Percentiles rank a stretch among this genome's conserved stretches.
Evolutionary conservation across 1,139 yeast species (phyloP).

Genomic region (Scheffersomyces titani): DNA sequence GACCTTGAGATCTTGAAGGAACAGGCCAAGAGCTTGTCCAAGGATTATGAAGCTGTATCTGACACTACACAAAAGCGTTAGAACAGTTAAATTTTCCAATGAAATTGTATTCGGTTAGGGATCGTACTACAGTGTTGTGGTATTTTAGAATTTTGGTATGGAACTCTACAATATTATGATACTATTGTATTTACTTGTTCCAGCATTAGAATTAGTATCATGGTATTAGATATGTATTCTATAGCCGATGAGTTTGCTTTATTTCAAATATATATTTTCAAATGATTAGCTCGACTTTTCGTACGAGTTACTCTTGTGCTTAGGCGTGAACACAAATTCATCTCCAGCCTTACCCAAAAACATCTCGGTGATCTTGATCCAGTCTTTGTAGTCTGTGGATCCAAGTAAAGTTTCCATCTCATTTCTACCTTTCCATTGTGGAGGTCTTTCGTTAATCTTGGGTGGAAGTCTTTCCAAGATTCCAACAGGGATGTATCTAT

Average conservation of each 20-base stretch:
- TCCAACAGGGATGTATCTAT: constrained; percentile 92
- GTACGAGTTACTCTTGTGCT: constrained; percentile 89
- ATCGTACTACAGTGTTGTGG: not conserved
- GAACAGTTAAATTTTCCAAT: not conserved
- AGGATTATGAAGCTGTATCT: constrained; percentile 59
- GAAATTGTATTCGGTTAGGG: not conserved
- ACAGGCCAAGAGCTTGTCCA: constrained; percentile 67
- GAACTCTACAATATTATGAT: not conserved
- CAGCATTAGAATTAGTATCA: not conserved
- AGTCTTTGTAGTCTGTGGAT: constrained; percentile 81
- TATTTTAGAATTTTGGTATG: not conserved
- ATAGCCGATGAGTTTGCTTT: not conserved
- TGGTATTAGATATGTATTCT: not conserved
- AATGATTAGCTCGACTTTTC: constrained; percentile 18
- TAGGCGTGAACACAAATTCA: constrained; percentile 79
- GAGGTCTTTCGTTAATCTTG: constrained; percentile 89
- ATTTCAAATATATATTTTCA: not conserved
- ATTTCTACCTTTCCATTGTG: constrained; percentile 90
- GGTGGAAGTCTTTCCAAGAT: constrained; percentile 88
- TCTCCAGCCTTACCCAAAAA: constrained; percentile 84
- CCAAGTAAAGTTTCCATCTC: constrained; percentile 90
- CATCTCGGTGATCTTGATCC: constrained; percentile 98
- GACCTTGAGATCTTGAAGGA: constrained; percentile 68
- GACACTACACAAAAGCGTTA: constrained; percentile 23
- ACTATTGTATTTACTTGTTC: not conserved